Evolutionary conservation across 202 grass and related monocot species (phyloP).

Genomic region (Hordeum pubiflorum): DNA sequence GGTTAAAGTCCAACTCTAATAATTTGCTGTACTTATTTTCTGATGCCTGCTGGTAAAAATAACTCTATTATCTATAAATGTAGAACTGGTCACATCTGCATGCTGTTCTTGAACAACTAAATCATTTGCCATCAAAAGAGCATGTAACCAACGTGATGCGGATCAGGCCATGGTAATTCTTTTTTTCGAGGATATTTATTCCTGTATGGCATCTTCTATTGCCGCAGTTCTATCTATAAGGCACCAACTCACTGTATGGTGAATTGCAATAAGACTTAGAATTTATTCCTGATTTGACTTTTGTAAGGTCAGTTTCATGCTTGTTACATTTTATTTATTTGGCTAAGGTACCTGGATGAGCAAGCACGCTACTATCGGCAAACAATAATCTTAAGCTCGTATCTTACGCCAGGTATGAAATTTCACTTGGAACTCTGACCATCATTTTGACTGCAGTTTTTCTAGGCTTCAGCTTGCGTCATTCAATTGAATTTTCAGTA

Average conservation of each 20-base stretch:
- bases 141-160: conserved; percentile 94
- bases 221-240: conserved; percentile 1
- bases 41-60: conserved; percentile 20
- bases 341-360: conserved; percentile 72
- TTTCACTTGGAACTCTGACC: conserved; percentile 14
- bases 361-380: conserved; percentile 73
- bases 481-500: background rate
- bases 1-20: conserved; percentile 35
- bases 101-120: conserved; percentile 76
- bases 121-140: conserved; percentile 63
- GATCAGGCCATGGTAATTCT: conserved; percentile 77
- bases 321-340: conserved; percentile 31
- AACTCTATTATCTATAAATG: conserved; percentile 27
- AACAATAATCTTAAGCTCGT: conserved; percentile 77
- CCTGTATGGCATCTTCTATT: background rate
- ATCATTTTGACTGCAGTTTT: background rate
- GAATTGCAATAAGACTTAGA: background rate
- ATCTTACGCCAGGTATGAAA: conserved; percentile 79
- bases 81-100: conserved; percentile 88
- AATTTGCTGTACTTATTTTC: conserved; percentile 25
- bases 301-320: background rate
- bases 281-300: conserved; percentile 12
- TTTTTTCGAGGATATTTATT: conserved; percentile 20
- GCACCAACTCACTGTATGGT: background rate
- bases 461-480: background rate